Conservation (phyloP, 345 rosid species). For the Erucastrum elatum region DNA sequence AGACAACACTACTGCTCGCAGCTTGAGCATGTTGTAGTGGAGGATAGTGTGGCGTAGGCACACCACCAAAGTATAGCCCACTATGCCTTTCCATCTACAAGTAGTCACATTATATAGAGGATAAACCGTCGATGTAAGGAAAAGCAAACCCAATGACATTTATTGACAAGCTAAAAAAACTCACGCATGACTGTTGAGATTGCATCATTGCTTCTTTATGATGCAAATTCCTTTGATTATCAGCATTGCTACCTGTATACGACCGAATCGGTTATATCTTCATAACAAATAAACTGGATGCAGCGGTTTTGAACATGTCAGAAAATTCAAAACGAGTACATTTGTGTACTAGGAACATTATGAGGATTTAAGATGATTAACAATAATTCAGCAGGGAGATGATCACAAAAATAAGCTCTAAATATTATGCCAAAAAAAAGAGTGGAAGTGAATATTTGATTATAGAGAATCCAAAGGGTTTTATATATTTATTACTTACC, state of each 20-base stretch:
- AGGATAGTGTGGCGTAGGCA: constrained; percentile 71
- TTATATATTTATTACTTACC: constrained; percentile 44
- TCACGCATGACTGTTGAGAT: constrained; percentile 90
- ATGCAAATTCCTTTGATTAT: constrained; percentile 81
- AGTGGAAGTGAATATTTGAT: neutral
- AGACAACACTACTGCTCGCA: constrained; percentile 60
- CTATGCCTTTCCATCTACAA: constrained; percentile 85
- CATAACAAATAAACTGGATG: constrained; percentile 4
- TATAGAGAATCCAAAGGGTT: neutral
- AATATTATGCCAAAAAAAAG: neutral
- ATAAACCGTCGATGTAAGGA: neutral
- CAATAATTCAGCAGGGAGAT: neutral
- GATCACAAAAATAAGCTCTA: constrained; percentile 14
- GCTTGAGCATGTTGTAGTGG: constrained; percentile 69
- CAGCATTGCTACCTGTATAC: constrained; percentile 87
- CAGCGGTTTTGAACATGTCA: neutral
- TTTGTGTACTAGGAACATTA: neutral
- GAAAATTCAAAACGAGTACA: neutral
- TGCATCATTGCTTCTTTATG: constrained; percentile 97
- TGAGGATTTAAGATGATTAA: neutral
- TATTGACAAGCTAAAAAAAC: constrained; percentile 33
- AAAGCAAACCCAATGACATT: constrained; percentile 16
- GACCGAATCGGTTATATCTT: constrained; percentile 15
- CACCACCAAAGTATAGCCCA: constrained; percentile 75
- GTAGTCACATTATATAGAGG: constrained; percentile 18